These are phyloP conservation scores for Syzygium aromaticum DNA, from an alignment of 345 rosid genomes.

Conservation along the genomic window DNA sequence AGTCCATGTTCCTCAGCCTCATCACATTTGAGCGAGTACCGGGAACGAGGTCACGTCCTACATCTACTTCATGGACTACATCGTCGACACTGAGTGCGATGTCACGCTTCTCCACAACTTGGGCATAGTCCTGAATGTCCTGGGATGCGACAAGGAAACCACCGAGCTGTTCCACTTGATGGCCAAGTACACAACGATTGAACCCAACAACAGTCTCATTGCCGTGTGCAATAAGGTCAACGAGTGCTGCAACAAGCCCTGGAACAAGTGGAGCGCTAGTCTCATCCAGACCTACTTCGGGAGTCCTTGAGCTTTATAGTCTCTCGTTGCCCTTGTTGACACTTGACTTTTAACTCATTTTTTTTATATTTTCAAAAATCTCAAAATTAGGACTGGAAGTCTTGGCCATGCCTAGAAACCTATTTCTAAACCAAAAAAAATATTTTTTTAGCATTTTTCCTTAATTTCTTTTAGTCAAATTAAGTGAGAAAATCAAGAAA, in stretches of 20 bases:
- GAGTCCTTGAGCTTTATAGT: constrained; percentile 35
- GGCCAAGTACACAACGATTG: background rate
- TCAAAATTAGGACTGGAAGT: too few relatives aligned
- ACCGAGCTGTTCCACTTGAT: constrained; percentile 38
- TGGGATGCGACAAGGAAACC: constrained; percentile 37
- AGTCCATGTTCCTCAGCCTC: constrained; percentile 29
- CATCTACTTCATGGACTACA: constrained; percentile 36
- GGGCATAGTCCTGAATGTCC: constrained; percentile 33
- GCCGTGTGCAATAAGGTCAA: constrained; percentile 21
- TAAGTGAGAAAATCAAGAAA: too few relatives aligned
- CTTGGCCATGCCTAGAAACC: too few relatives aligned
- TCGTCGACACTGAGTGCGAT: constrained; percentile 30
- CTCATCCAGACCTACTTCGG: constrained; percentile 34
- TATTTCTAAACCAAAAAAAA: too few relatives aligned
- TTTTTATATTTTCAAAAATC: too few relatives aligned
- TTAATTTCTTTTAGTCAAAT: too few relatives aligned
- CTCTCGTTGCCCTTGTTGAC: constrained; percentile 24
- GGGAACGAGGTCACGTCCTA: constrained; percentile 1
- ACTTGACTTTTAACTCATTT: too few relatives aligned
- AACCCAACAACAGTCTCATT: constrained; percentile 15
- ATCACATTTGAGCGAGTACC: constrained; percentile 29
- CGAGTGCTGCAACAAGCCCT: constrained; percentile 20
- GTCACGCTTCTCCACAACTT: constrained; percentile 23
- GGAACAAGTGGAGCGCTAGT: constrained; percentile 38
- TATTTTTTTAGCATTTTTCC: too few relatives aligned